Conservation (phyloP, 345 rosid genomes). For the Isatis tinctoria region DNA sequence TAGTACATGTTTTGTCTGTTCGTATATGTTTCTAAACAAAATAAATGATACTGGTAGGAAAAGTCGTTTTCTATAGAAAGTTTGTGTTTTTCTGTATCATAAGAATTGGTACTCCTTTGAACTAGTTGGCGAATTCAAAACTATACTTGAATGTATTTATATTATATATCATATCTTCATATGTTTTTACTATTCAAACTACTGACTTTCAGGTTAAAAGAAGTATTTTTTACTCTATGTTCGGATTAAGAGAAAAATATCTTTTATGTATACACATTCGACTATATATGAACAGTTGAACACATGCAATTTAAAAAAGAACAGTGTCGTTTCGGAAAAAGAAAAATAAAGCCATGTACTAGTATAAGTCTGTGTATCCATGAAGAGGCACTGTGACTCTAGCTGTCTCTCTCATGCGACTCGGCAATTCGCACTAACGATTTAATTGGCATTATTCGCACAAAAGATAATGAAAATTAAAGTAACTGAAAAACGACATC, state of each 20-base stretch:
- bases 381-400: constrained; percentile 31
- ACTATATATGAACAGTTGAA: not conserved
- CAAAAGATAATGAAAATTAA: not conserved
- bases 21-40: not conserved
- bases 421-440: constrained; percentile 22
- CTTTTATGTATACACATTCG: not conserved
- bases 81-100: constrained; percentile 1
- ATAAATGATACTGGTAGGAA: constrained; percentile 4
- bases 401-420: constrained; percentile 29
- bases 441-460: constrained; percentile 12
- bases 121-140: not conserved
- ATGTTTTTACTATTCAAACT: not conserved
- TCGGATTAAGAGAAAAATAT: not conserved
- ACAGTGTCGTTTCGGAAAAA: not conserved
- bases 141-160: not conserved
- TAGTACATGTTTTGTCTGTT: not conserved
- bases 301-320: not conserved
- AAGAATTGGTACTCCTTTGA: not conserved
- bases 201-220: not conserved
- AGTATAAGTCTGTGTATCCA: constrained; percentile 11
- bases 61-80: constrained; percentile 22
- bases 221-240: not conserved
- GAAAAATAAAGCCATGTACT: not conserved
- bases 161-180: not conserved
- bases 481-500: constrained; percentile 28